A percentile compares a stretch with the other conserved stretches of the same genome.
Evolutionary conservation across 106 monocot species (phyloP).

Genomic region (Hemerocallis citrina): DNA sequence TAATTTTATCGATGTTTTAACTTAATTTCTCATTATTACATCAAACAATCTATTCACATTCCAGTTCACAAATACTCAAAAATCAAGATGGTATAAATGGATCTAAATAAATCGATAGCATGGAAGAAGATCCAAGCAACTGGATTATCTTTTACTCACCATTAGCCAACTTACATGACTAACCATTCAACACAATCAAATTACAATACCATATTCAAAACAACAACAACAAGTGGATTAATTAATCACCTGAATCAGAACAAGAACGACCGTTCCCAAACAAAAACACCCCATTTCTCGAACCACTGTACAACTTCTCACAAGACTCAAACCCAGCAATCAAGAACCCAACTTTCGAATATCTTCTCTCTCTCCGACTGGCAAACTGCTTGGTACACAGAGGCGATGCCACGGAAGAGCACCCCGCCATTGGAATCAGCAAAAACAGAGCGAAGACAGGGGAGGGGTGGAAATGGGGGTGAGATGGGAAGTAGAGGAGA

Average conservation of each 20-base stretch:
- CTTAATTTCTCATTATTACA: too few species aligned
- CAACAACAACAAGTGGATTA: too few species aligned
- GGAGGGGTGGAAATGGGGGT: neutral
- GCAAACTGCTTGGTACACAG: slow-evolving; percentile 9
- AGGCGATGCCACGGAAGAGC: slow-evolving; percentile 11
- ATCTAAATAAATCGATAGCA: neutral
- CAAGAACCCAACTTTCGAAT: too few species aligned
- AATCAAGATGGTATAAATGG: neutral
- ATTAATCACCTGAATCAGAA: slow-evolving; percentile 3
- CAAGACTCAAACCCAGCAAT: slow-evolving; percentile 6
- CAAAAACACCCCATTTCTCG: slow-evolving; percentile 8
- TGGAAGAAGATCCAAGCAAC: too few species aligned
- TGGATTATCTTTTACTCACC: neutral
- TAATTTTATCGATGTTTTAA: too few species aligned
- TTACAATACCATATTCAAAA: neutral
- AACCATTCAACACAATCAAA: too few species aligned
- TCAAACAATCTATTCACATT: too few species aligned
- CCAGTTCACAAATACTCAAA: neutral
- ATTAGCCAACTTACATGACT: too few species aligned
- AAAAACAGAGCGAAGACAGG: too few species aligned
- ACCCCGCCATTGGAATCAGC: neutral
- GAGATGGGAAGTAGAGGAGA: neutral
- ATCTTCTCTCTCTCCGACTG: neutral
- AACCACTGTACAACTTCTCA: slow-evolving; percentile 3
- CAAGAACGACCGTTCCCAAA: slow-evolving; percentile 5